Percentiles rank a stretch among this genome's conserved stretches.
phyloP scores from a whole-genome alignment of 2,329 filamentous ascomycete species.

The Phoma sp. region DNA sequence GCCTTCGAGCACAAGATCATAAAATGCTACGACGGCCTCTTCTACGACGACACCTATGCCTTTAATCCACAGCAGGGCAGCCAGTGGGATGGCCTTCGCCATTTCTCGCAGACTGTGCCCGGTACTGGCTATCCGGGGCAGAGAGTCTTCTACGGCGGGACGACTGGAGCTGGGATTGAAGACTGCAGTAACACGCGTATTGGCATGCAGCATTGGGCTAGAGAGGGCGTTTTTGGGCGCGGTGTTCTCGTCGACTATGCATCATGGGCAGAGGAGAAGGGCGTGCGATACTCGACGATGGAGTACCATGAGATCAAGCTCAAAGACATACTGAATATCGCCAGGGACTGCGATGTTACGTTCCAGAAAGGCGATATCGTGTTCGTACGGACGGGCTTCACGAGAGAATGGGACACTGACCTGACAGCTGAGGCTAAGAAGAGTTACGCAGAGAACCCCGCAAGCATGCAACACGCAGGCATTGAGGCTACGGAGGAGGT shows the following conservation, averaged over 20 bases:
- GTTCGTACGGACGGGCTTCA: constrained; percentile 26
- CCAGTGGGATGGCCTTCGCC: background rate
- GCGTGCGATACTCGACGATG: constrained; percentile 18
- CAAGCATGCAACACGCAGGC: constrained; percentile 39
- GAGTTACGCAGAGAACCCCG: constrained; percentile 29
- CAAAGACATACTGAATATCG: constrained; percentile 16
- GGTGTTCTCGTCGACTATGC: constrained; percentile 28
- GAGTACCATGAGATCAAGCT: constrained; percentile 18
- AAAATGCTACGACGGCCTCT: constrained; percentile 47
- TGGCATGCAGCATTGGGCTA: constrained; percentile 25
- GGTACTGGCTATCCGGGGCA: constrained; percentile 12
- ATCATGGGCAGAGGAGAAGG: constrained; percentile 23
- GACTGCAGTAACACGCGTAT: constrained; percentile 25
- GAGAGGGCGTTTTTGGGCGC: constrained; percentile 27
- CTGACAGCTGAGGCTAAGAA: constrained; percentile 17
- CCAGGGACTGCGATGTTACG: constrained; percentile 15
- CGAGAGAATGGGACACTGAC: constrained; percentile 20
- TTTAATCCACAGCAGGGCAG: constrained; percentile 5
- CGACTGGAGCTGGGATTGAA: constrained; percentile 24
- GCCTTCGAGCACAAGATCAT: constrained; percentile 58
- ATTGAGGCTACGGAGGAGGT: constrained; percentile 30
- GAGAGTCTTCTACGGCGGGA: constrained; percentile 29
- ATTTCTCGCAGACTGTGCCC: constrained; percentile 19
- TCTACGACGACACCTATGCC: constrained; percentile 25
- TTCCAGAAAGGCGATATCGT: constrained; percentile 30